Evolutionary conservation across 2,329 filamentous ascomycete genomes (phyloP), one percentile per base, ranked within the genome.

Genomic region (Talaromyces marneffei): DNA sequence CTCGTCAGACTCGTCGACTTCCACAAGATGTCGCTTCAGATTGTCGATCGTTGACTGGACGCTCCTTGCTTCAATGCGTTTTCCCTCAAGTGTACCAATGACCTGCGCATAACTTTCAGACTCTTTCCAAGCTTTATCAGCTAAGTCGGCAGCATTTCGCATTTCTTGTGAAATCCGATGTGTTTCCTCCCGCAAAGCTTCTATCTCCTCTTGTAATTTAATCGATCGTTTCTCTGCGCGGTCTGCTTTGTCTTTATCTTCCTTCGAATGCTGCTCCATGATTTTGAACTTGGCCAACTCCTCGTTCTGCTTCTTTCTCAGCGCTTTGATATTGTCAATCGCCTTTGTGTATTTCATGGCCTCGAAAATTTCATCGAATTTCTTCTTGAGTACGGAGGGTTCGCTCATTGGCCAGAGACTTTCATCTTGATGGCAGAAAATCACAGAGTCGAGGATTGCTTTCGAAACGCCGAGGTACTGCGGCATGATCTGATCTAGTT

Each of bases 401-500:
- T 96, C 91, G 71, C 91, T 95, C 82, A 99, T 87, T 0, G 94
- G 94, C 94, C 94, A 99, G 29, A 97, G 77, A 27, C 93, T 97
- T 67, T 99, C 94, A 72, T 99, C 94, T 72, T 99, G 94, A 71
- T 99, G 94, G 73, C 94, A 99, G 77, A 99, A 99, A 67, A 99
- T 97, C 72, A 99, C 94, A 62, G 89, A 89, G 66, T 97, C 92
- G 27, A 99, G 83, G 60, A 99, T 87, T 12, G 94, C 92, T 60
- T 88, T 87, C 1, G 92, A 94, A 3, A 97, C 94, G 39, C 94
- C 94, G 0, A 99, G 83, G 66, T 91, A 89, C 67, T 90, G 85
- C 0, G 93, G 92, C 73, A 99, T 88, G 66, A 93, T 84, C 66
- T 87, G 83, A 73, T 97, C 90, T 35, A 97, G 82, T 67, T 97